Conservation (phyloP, 2,329 filamentous ascomycete species). For the Epichloe aotearoae region DNA sequence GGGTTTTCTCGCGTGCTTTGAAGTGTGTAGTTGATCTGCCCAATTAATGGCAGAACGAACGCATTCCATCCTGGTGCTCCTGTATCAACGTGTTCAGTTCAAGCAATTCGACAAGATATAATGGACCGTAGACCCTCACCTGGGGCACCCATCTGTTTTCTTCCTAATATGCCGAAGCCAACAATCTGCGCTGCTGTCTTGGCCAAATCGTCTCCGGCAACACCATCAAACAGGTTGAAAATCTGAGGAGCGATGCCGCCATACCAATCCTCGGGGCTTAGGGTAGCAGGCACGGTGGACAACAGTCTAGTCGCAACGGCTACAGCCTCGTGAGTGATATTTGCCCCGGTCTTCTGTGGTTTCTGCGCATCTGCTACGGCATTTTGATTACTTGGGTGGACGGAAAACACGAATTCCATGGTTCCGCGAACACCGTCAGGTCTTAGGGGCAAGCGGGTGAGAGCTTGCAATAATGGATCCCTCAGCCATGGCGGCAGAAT, state of each 20-base stretch:
- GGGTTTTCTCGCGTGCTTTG: background rate
- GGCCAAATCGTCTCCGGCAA: slow-evolving; percentile 20
- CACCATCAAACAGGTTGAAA: slow-evolving; percentile 46
- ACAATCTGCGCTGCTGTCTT: slow-evolving; percentile 25
- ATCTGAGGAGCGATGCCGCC: slow-evolving; percentile 47
- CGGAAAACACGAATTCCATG: slow-evolving; percentile 57
- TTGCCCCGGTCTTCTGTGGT: slow-evolving; percentile 43
- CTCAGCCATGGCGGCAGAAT: slow-evolving; percentile 47
- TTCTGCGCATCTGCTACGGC: slow-evolving; percentile 25
- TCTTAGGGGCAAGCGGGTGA: slow-evolving; percentile 49
- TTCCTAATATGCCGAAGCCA: slow-evolving; percentile 50
- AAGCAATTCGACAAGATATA: background rate
- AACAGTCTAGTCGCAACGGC: slow-evolving; percentile 49
- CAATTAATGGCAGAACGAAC: slow-evolving; percentile 46
- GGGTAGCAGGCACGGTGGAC: slow-evolving; percentile 41
- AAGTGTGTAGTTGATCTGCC: slow-evolving; percentile 33
- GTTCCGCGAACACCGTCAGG: slow-evolving; percentile 51
- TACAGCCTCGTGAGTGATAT: slow-evolving; percentile 56
- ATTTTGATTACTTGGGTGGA: slow-evolving; percentile 42
- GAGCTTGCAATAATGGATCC: slow-evolving; percentile 37
- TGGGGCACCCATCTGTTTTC: slow-evolving; percentile 49
- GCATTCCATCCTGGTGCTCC: slow-evolving; percentile 47
- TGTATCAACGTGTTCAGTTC: slow-evolving; percentile 10
- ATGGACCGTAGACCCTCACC: slow-evolving; percentile 21
- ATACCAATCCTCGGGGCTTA: slow-evolving; percentile 47